phyloP scores from a whole-genome alignment of 192 early-diverging fungal species.

The Mortierella antarctica region DNA sequence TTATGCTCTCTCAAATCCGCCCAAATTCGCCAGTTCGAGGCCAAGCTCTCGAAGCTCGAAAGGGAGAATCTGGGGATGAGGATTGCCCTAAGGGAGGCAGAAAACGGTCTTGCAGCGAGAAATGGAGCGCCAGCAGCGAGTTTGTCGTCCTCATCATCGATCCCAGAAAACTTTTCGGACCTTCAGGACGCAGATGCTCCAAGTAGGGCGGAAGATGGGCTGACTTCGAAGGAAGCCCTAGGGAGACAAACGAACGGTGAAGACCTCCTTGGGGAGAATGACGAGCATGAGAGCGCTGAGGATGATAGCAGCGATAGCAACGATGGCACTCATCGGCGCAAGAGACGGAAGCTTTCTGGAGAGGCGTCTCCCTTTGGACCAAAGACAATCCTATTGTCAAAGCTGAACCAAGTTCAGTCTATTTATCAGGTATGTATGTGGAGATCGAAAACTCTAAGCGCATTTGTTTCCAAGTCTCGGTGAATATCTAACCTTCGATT shows the following conservation, averaged over 20 bases:
- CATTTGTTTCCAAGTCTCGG: too few species aligned
- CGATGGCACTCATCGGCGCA: too few species aligned
- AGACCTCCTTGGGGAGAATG: too few species aligned
- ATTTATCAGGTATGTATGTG: slow-evolving; percentile 4
- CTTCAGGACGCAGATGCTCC: too few species aligned
- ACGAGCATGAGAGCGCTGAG: too few species aligned
- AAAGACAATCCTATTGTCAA: not conserved
- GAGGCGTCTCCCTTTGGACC: not conserved
- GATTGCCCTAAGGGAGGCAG: not conserved
- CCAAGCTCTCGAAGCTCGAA: slow-evolving; percentile 21
- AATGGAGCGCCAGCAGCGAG: not conserved
- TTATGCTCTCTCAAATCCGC: slow-evolving; percentile 26
- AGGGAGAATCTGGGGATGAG: slow-evolving; percentile 18
- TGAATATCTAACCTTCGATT: too few species aligned
- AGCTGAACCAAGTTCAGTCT: slow-evolving; percentile 8
- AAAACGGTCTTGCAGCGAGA: not conserved
- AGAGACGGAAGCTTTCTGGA: too few species aligned
- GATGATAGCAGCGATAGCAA: too few species aligned
- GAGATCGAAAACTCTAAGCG: not conserved
- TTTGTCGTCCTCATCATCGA: too few species aligned
- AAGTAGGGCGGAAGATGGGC: too few species aligned
- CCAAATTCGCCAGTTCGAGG: slow-evolving; percentile 23
- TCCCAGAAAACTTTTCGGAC: too few species aligned
- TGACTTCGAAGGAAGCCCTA: not conserved
- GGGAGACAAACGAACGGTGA: too few species aligned